Conservation (phyloP, 805 yeast genomes). For the Saccharomycopsis synnaedendra region DNA sequence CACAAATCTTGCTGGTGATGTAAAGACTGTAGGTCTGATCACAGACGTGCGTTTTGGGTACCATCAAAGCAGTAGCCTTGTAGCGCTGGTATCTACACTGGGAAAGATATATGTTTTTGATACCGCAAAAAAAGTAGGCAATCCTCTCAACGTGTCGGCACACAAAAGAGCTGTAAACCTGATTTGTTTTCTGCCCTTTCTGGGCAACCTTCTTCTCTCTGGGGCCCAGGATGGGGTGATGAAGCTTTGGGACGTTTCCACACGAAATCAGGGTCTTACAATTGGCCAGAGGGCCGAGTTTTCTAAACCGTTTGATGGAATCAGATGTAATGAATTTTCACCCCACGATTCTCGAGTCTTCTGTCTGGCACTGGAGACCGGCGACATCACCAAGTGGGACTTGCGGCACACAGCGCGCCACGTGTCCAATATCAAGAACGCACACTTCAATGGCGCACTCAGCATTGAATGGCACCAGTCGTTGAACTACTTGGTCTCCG, state of each 20-base stretch:
- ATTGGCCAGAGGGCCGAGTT: slow-evolving; percentile 29
- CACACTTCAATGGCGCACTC: slow-evolving; percentile 87
- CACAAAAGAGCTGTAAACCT: slow-evolving; percentile 37
- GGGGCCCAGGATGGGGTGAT: slow-evolving; percentile 79
- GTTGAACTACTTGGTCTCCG: slow-evolving; percentile 70
- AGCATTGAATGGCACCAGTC: slow-evolving; percentile 85
- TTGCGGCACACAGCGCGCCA: slow-evolving; percentile 49
- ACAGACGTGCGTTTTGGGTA: slow-evolving; percentile 34
- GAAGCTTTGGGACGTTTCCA: slow-evolving; percentile 64
- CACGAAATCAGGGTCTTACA: slow-evolving; percentile 43
- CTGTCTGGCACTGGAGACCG: slow-evolving; percentile 81
- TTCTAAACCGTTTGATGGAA: slow-evolving; percentile 18
- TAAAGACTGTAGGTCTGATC: slow-evolving; percentile 28
- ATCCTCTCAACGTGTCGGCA: slow-evolving; percentile 25
- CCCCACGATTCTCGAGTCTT: slow-evolving; percentile 43
- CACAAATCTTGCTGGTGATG: slow-evolving; percentile 21
- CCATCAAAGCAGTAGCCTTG: slow-evolving; percentile 25
- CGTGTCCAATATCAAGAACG: slow-evolving; percentile 49
- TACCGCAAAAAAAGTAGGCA: slow-evolving; percentile 22
- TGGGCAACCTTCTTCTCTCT: slow-evolving; percentile 30
- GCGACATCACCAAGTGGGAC: slow-evolving; percentile 81
- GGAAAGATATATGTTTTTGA: slow-evolving; percentile 33
- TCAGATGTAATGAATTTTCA: slow-evolving; percentile 42
- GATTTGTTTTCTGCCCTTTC: slow-evolving; percentile 28
- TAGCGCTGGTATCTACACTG: slow-evolving; percentile 35